Conservation (phyloP, 257 asterid species). For the Solanum gandarillasii region DNA sequence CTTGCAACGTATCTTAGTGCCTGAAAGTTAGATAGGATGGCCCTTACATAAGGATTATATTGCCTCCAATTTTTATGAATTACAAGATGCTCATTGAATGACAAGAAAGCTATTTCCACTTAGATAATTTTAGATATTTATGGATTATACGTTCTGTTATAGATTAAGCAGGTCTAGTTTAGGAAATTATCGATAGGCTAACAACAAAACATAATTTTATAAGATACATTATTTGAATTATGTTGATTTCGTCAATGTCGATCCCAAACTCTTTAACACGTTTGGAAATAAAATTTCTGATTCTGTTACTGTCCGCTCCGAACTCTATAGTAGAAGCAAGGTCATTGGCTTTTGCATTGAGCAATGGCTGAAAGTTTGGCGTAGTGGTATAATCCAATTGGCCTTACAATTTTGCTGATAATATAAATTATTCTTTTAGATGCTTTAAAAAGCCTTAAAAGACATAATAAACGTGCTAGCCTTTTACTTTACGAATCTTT, state of each 20-base stretch:
- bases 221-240: too few species aligned
- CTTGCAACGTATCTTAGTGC: neutral
- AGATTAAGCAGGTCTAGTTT: neutral
- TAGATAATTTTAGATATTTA: too few species aligned
- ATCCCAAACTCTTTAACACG: neutral
- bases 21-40: neutral
- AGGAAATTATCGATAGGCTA: too few species aligned
- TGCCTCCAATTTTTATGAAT: too few species aligned
- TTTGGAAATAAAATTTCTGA: neutral
- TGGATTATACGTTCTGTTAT: neutral
- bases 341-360: neutral
- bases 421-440: neutral
- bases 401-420: neutral
- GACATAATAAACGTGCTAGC: neutral
- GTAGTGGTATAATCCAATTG: neutral
- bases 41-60: too few species aligned
- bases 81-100: too few species aligned
- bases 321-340: neutral
- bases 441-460: neutral
- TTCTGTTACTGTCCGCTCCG: neutral
- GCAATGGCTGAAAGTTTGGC: neutral
- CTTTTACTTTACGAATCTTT: neutral
- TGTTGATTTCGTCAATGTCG: neutral
- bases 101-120: too few species aligned
- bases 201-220: too few species aligned